Base-by-base conservation (phyloP, 23 red algal genomes). In the Gracilaria domingensis region DNA sequence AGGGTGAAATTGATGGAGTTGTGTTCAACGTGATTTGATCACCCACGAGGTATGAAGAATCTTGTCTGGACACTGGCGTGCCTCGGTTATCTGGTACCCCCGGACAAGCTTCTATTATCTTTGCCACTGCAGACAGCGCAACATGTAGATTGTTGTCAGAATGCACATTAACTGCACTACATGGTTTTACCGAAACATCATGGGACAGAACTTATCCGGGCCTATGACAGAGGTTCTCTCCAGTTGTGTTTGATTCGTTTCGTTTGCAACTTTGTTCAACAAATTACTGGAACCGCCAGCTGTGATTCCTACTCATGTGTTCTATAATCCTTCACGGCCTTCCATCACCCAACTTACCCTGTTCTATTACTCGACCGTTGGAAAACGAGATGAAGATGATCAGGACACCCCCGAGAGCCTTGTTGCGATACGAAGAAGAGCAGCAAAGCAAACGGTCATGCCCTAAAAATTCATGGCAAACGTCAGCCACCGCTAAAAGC, bases 221-320 rank as follows among this genome's bases (percentile, higher is more conserved):
- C n/a, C n/a, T n/a, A n/a, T n/a, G n/a, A n/a, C n/a, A n/a, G n/a
- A n/a, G n/a, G n/a, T n/a, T n/a, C n/a, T n/a, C n/a, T n/a, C n/a
- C n/a, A n/a, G n/a, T n/a, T n/a, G n/a, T n/a, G n/a, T n/a, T n/a
- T n/a, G n/a, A n/a, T n/a, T n/a, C n/a, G 64, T 37, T 69, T 69
- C 64, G 64, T 36, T 36, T 13, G 64, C 64, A 69, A 69, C 26
- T 37, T 36, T 69, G 64, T 69, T 69, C 64, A 69, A 37, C 64
- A 20, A 69, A 69, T 18, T 14, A 69, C 11, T 32, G 4, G 8
- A 6, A 69, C 64, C 30, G 3, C 30, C 4, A 17, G 36, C 28
- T 36, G 28, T 69, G 64, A 0, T 69, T 32, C 64, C 9, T 69
- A 8, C 64, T 18, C 64, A 34, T 69, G 32, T 32, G 42, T n/a